Evolutionary conservation across 2,329 filamentous ascomycete genomes (phyloP), one percentile per base, ranked within the genome.

Genomic region (Exophiala viscosa): DNA sequence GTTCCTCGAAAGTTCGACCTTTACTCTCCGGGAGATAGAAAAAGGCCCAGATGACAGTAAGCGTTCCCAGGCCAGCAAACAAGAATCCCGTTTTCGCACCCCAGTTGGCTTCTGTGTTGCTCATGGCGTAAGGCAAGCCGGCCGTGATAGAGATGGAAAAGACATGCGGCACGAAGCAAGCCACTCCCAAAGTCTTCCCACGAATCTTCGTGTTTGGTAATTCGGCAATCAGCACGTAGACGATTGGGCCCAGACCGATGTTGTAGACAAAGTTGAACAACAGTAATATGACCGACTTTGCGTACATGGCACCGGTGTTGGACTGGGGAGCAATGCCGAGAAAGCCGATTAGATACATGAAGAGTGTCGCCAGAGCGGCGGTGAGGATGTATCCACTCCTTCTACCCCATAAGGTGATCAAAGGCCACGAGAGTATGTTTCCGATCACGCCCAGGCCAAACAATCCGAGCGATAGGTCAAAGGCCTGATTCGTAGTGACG

Each of bases 371-470:
- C 44, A 46, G 31, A 17, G 3, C 33, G 4, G 31, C 42, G 23
- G 42, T 45, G 23, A 11, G 2, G 5, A 46, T 33, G 32, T 36
- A 46, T 6, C n/a, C 18, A n/a, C 2, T 23, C 13, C 44, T 33
- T 9, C 44, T 17, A 10, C 44, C 44, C n/a, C 11, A 36, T 4
- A 36, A 36, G 5, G 44, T 28, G 10, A 50, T 31, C 3, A 55
- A 11, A 3, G 33, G 33, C 33, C 33, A 81, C 2, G 76, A 78
- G 1, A 69, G 66, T 0, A 73, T 66, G 0, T 76, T 80, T 2
- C 77, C 78, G 3, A 78, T 63, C 49, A 77, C 73, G 9, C 74
- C 77, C 63, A 87, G 82, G 43, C 74, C 81, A 55, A 84, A 84
- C 65, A 84, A 78, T 41, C 82, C 83, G 46, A 86, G 72, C 0